Evolutionary conservation across 2,329 filamentous ascomycete genomes (phyloP).

Genomic region (Pestalotiopsis sp.): DNA sequence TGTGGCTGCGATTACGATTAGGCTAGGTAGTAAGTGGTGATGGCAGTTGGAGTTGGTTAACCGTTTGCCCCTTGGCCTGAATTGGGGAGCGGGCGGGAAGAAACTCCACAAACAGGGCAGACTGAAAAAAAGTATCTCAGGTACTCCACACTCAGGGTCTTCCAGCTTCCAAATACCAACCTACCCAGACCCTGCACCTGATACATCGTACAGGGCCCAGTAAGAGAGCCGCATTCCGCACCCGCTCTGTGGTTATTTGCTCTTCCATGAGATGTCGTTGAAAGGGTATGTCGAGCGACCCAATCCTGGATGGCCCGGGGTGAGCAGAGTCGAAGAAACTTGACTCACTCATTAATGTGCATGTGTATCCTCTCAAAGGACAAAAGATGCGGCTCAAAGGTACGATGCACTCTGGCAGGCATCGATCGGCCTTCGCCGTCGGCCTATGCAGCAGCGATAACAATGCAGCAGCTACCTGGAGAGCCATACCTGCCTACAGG

Average conservation of each 20-base stretch:
- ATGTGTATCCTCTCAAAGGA: neutral
- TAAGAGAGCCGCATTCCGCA: conserved; percentile 11
- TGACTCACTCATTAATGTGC: neutral
- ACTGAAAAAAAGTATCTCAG: neutral
- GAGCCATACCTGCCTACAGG: neutral
- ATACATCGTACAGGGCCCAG: conserved; percentile 11
- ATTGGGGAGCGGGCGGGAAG: neutral
- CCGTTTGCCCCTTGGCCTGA: neutral
- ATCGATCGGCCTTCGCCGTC: neutral
- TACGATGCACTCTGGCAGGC: neutral
- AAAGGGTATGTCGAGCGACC: neutral
- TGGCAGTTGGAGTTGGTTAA: neutral
- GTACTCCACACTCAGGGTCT: neutral
- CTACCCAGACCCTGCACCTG: conserved; percentile 3
- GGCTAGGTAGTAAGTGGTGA: neutral
- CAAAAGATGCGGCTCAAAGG: neutral
- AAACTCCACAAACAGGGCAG: conserved; percentile 14
- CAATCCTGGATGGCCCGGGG: neutral
- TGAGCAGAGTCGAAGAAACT: no score
- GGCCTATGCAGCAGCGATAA: neutral
- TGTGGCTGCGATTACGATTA: neutral
- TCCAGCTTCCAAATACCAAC: neutral
- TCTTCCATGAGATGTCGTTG: neutral
- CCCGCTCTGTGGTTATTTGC: neutral
- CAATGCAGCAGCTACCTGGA: neutral